These are phyloP conservation scores for Volvariella volvacea DNA, from an alignment of 1,284 basidiomycete species.

Conservation along the genomic window DNA sequence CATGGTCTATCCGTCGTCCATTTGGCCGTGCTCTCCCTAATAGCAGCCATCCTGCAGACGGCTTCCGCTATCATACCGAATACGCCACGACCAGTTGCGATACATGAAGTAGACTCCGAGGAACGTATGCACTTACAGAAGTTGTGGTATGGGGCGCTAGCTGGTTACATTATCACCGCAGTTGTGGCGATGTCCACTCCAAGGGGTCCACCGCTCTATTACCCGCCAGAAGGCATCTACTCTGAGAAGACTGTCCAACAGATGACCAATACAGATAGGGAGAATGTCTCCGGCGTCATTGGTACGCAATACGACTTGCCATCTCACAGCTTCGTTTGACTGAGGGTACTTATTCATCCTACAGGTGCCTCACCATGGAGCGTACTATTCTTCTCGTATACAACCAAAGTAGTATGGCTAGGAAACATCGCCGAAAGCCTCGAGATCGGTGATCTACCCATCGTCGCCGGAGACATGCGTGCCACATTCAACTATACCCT, in stretches of 20 bases:
- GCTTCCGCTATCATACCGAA: constrained; percentile 49
- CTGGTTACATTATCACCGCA: constrained; percentile 42
- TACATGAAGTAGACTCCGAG: background rate
- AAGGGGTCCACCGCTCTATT: constrained; percentile 69
- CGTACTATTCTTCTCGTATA: constrained; percentile 73
- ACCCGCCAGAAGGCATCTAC: constrained; percentile 67
- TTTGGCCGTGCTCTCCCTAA: constrained; percentile 49
- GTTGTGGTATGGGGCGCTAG: constrained; percentile 43
- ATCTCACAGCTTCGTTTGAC: background rate
- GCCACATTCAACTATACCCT: constrained; percentile 47
- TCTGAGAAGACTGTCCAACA: constrained; percentile 57
- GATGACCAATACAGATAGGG: constrained; percentile 46
- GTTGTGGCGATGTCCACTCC: constrained; percentile 53
- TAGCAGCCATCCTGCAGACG: constrained; percentile 46
- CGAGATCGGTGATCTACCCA: constrained; percentile 81
- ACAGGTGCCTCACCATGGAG: constrained; percentile 20
- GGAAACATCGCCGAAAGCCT: constrained; percentile 66
- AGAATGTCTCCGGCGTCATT: constrained; percentile 62
- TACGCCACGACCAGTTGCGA: constrained; percentile 13
- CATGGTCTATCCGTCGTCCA: constrained; percentile 67
- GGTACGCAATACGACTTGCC: constrained; percentile 24
- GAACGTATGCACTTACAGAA: constrained; percentile 13
- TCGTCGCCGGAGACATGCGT: constrained; percentile 69
- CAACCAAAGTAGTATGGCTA: constrained; percentile 77
- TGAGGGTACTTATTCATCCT: background rate